Evolutionary conservation across 805 yeast genomes (phyloP), one percentile per base, ranked within the genome.

Genomic region (Metschnikowia borealis): DNA sequence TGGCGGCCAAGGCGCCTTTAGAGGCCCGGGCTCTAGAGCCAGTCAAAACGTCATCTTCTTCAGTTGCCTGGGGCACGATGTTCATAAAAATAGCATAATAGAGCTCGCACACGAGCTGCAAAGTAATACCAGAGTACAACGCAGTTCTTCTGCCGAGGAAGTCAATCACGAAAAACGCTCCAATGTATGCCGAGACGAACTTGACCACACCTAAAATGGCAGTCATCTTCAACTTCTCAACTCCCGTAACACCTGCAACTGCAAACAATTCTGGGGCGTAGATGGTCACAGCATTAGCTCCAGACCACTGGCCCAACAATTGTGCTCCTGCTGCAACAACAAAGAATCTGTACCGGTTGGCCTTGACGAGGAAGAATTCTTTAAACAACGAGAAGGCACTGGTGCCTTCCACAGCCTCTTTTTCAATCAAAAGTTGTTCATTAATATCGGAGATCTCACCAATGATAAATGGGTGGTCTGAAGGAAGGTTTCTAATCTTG

Each of bases 261-360:
- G 70, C 71, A 52, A 79, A 75, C 40, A 80, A 63, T 46, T 77
- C 79, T 2, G 84, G 78, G 36, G 84, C 79, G 55, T 81, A 81
- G 44, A 80, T 78, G 2, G 84, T 80, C 41, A 81, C 66, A 6
- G 83, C 74, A 54, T 74, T 75, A 6, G 83, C 80, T 46, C 83
- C 83, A n/a, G 80, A 73, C 84, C 84, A 81, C 64, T 81, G 84
- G 35, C 77, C 78, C 37, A 80, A 66, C 13, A 79, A 38, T 62
- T 79, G 84, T 31, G 75, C 68, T 49, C 62, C 52, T 34, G 71
- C 49, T 40, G 80, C 75, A 36, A 80, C 54, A 6, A 65, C 55
- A 43, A 80, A 68, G 51, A 69, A 68, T 63, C 84, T 69, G 63
- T 76, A 75, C 49, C 77, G 63, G 48, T 77, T 66, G 5, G 81